Percentiles rank a stretch among this genome's conserved stretches.
phyloP scores from a whole-genome alignment of 805 yeast genomes.

The Sugiyamaella marilandica region DNA sequence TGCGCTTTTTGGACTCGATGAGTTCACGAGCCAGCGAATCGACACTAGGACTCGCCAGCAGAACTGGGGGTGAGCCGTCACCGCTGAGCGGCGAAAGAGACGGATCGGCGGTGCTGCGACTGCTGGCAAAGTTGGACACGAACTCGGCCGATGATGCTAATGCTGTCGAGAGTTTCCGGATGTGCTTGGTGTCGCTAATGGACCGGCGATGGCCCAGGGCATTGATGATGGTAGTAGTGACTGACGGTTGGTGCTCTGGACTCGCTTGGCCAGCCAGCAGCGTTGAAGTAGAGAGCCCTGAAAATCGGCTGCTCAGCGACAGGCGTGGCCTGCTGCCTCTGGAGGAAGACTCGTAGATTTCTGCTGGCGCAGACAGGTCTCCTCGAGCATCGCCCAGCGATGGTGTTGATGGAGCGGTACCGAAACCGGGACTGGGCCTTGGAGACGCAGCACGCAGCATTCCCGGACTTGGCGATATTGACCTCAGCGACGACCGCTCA shows the following conservation, averaged over 20 bases:
- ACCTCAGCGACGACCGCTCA: constrained; percentile 18
- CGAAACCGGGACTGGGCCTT: not conserved
- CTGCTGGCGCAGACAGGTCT: not conserved
- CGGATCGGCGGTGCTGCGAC: not conserved
- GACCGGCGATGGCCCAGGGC: constrained; percentile 5
- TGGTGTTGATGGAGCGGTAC: constrained; percentile 1
- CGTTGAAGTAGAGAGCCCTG: not conserved
- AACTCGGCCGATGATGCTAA: not conserved
- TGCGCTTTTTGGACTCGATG: constrained; percentile 26
- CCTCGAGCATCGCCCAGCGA: not conserved
- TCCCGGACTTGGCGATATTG: constrained; percentile 18
- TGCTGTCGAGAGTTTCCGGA: not conserved
- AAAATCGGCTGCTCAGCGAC: not conserved
- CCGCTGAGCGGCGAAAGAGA: not conserved
- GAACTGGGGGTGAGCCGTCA: constrained; percentile 1
- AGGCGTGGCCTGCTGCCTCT: not conserved
- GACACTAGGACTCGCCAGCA: not conserved
- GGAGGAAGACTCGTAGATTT: not conserved
- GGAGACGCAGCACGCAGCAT: constrained; percentile 2
- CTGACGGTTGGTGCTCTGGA: not conserved
- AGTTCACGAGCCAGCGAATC: constrained; percentile 22
- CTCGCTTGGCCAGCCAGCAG: not conserved
- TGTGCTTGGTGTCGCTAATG: constrained; percentile 4
- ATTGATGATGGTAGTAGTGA: not conserved
- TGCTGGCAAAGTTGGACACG: not conserved